Conservation (phyloP, 129 eudicot genomes). For the Erigeron canadensis region DNA sequence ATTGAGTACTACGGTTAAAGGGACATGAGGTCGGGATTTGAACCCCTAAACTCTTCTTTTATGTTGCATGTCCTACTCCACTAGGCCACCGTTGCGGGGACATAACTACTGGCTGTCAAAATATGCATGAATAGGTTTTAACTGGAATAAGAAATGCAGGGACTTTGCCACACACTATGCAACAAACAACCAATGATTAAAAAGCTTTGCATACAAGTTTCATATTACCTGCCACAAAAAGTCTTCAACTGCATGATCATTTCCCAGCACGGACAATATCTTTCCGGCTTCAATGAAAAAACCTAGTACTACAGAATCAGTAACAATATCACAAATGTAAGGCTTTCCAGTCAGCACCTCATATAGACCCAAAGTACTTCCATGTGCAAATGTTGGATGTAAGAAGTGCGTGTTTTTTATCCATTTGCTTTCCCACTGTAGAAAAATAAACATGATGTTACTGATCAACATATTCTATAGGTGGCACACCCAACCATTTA, state of each 20-base stretch:
- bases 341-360: slow-evolving; percentile 86
- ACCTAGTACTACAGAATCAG: slow-evolving; percentile 83
- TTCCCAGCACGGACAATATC: slow-evolving; percentile 57
- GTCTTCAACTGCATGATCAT: slow-evolving; percentile 74
- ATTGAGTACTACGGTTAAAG: too few relatives aligned
- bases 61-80: too few relatives aligned
- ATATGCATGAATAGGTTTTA: too few relatives aligned
- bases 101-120: too few relatives aligned
- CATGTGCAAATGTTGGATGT: slow-evolving; percentile 86
- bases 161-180: too few relatives aligned
- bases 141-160: too few relatives aligned
- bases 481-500: neutral
- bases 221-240: slow-evolving; percentile 82
- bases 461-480: neutral
- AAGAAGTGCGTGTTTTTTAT: slow-evolving; percentile 46
- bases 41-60: too few relatives aligned
- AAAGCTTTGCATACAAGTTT: neutral
- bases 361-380: slow-evolving; percentile 84
- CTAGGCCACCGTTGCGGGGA: too few relatives aligned
- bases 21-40: too few relatives aligned
- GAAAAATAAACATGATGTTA: slow-evolving; percentile 18
- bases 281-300: slow-evolving; percentile 79
- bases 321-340: slow-evolving; percentile 72
- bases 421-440: slow-evolving; percentile 73
- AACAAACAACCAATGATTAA: neutral